Evolutionary conservation across 108 stramenopile genomes (phyloP).

Genomic region (Cyclotella kingstonii): DNA sequence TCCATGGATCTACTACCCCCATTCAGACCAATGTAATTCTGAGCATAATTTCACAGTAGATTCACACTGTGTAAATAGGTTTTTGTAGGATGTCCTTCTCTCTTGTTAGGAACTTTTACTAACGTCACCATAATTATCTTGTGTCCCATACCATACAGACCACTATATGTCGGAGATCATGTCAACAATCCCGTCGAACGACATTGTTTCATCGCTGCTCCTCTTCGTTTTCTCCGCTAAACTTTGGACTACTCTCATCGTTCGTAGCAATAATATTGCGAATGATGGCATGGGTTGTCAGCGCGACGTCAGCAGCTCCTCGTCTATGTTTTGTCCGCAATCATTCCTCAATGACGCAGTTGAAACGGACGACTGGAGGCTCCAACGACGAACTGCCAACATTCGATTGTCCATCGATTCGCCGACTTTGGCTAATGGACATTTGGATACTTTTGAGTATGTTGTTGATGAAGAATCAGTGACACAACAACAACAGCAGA

Average conservation of each 20-base stretch:
- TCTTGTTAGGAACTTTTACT: too few relatives aligned
- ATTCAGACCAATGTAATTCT: too few relatives aligned
- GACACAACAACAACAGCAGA: background rate
- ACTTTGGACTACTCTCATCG: conserved; percentile 7
- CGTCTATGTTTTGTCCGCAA: background rate
- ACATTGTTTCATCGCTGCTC: conserved; percentile 17
- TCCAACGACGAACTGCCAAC: background rate
- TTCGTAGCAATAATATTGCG: background rate
- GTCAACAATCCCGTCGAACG: too few relatives aligned
- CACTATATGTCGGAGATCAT: too few relatives aligned
- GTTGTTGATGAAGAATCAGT: background rate
- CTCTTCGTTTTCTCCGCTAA: conserved; percentile 30
- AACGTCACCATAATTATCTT: too few relatives aligned
- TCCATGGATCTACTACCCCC: too few relatives aligned
- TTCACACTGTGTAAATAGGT: too few relatives aligned
- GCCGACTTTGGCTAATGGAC: too few relatives aligned
- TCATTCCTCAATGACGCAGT: background rate
- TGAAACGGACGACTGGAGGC: background rate
- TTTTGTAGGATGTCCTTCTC: too few relatives aligned
- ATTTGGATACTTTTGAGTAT: conserved; percentile 2
- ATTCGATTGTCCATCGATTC: conserved; percentile 2
- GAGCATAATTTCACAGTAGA: too few relatives aligned
- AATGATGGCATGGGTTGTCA: too few relatives aligned
- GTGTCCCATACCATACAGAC: too few relatives aligned
- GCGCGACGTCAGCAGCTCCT: background rate